Evolutionary conservation across 1,139 yeast species (phyloP).

Genomic region (Zygoascus hellenicus): DNA sequence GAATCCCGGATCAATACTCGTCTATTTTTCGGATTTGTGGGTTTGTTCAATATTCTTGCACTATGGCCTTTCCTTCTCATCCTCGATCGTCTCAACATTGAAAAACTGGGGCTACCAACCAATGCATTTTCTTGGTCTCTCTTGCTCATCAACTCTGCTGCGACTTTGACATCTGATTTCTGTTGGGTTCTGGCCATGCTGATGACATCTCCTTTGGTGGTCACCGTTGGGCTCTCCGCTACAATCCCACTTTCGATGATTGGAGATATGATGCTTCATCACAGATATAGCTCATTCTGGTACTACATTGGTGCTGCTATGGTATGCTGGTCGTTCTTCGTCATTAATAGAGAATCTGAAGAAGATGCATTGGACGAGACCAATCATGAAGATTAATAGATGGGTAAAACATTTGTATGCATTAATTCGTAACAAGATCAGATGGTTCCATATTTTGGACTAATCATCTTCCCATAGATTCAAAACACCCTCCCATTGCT

Average conservation of each 20-base stretch:
- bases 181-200: conserved; percentile 96
- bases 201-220: conserved; percentile 87
- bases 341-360: conserved; percentile 73
- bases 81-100: conserved; percentile 58
- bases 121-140: conserved; percentile 47
- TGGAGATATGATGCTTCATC: conserved; percentile 76
- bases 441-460: background rate
- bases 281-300: conserved; percentile 50
- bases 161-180: conserved; percentile 82
- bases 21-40: conserved; percentile 90
- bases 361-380: conserved; percentile 35
- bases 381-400: background rate
- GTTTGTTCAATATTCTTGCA: conserved; percentile 66
- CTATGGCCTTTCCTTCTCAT: conserved; percentile 74
- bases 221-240: conserved; percentile 87
- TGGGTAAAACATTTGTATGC: background rate
- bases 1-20: conserved; percentile 78
- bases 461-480: conserved; percentile 22
- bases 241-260: conserved; percentile 93
- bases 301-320: conserved; percentile 76
- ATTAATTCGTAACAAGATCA: background rate
- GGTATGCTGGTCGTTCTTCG: conserved; percentile 76
- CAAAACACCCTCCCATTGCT: conserved; percentile 33
- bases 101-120: conserved; percentile 65
- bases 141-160: conserved; percentile 58